A percentile compares a stretch with the other conserved stretches of the same genome.
These are phyloP conservation scores for Incumbomyces delicatus DNA, from an alignment of 2,329 filamentous ascomycete genomes.

Conservation along the genomic window DNA sequence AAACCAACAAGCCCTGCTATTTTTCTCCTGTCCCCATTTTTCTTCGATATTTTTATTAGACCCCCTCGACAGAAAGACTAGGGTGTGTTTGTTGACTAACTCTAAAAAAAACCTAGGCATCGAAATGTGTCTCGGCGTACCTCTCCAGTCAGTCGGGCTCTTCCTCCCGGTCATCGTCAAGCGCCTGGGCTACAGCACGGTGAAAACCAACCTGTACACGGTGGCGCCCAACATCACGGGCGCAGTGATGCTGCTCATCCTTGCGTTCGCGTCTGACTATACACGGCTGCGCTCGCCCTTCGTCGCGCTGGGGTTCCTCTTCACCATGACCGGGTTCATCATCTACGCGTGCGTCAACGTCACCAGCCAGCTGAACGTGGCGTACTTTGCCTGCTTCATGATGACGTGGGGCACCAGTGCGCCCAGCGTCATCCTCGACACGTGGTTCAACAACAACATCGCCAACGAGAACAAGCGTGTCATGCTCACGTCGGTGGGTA, in stretches of 20 bases:
- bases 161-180: slow-evolving; percentile 51
- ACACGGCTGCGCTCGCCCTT: slow-evolving; percentile 4
- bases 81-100: no score
- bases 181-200: slow-evolving; percentile 43
- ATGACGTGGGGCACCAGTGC: slow-evolving; percentile 73
- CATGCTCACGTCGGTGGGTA: slow-evolving; percentile 59
- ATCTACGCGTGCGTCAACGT: slow-evolving; percentile 65
- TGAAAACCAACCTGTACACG: slow-evolving; percentile 69
- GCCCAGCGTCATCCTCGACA: slow-evolving; percentile 57
- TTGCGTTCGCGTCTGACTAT: slow-evolving; percentile 2
- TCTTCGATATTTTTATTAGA: no score
- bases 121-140: slow-evolving; percentile 51
- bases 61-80: slow-evolving; percentile 1
- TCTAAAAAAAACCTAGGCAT: slow-evolving; percentile 27
- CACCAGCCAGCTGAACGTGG: slow-evolving; percentile 49
- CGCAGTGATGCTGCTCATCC: slow-evolving; percentile 41
- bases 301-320: slow-evolving; percentile 4
- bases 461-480: slow-evolving; percentile 65
- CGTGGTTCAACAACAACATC: slow-evolving; percentile 76
- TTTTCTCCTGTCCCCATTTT: no score
- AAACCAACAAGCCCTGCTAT: no score
- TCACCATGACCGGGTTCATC: slow-evolving; percentile 59
- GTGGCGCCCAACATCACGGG: slow-evolving; percentile 71
- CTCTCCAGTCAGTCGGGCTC: slow-evolving; percentile 46
- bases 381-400: slow-evolving; percentile 71